Evolutionary conservation across 805 yeast species (phyloP).

Genomic region (Vanderwaltozyma polyspora): DNA sequence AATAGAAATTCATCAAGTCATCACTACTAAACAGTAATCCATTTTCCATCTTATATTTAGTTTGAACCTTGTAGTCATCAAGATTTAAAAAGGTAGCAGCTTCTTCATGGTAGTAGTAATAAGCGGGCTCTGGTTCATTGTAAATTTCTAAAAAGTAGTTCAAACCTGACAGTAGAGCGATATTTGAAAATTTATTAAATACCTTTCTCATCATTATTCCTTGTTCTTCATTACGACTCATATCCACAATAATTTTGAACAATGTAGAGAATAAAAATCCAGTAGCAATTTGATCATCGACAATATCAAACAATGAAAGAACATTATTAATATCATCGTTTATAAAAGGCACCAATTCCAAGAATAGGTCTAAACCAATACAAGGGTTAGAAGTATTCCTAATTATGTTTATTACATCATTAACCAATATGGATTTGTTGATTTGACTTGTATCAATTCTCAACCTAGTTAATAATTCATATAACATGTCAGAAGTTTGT

Average conservation of each 20-base stretch:
- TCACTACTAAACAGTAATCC: constrained; percentile 15
- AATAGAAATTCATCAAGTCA: constrained; percentile 24
- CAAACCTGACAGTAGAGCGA: constrained; percentile 25
- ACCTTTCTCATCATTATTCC: constrained; percentile 13
- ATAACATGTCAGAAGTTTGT: constrained; percentile 73
- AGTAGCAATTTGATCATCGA: constrained; percentile 15
- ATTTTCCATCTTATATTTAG: constrained; percentile 11
- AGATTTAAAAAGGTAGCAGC: constrained; percentile 21
- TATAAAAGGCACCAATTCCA: constrained; percentile 9
- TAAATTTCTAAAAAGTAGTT: constrained; percentile 17
- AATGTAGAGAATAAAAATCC: constrained; percentile 13
- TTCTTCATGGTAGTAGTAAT: constrained; percentile 22
- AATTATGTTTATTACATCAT: constrained; percentile 16
- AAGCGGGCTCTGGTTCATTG: constrained; percentile 9
- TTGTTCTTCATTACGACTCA: constrained; percentile 7
- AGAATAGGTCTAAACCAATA: constrained; percentile 18
- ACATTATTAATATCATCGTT: constrained; percentile 5
- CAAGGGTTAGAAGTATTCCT: constrained; percentile 13
- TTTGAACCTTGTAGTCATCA: constrained; percentile 19
- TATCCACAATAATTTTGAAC: constrained; percentile 8
- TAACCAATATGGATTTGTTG: constrained; percentile 6
- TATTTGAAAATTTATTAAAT: constrained; percentile 19
- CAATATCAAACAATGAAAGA: constrained; percentile 14
- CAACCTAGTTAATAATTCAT: constrained; percentile 44
- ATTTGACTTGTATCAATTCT: constrained; percentile 16